Conservation (phyloP, 2,329 filamentous ascomycete species). For the Curvularia sp. region DNA sequence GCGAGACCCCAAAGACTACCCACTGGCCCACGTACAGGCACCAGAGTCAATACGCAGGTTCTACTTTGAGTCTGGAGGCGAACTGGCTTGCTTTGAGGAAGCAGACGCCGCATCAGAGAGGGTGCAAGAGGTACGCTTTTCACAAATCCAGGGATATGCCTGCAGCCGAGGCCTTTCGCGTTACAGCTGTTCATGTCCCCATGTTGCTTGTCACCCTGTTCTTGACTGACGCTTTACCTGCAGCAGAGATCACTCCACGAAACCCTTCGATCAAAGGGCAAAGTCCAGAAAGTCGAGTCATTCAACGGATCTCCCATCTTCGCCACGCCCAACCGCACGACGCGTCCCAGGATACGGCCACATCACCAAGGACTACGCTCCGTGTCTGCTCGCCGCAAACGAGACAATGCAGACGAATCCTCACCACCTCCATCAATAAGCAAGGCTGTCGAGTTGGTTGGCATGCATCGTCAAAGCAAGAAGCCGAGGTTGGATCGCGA, state of each 20-base stretch:
- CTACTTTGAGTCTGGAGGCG: slow-evolving; percentile 72
- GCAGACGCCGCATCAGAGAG: slow-evolving; percentile 64
- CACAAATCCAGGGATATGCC: slow-evolving; percentile 23
- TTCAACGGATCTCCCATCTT: slow-evolving; percentile 54
- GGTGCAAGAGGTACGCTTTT: slow-evolving; percentile 60
- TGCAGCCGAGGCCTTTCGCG: slow-evolving; percentile 30
- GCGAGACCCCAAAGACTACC: slow-evolving; percentile 88
- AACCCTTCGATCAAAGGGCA: slow-evolving; percentile 57
- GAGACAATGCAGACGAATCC: slow-evolving; percentile 46
- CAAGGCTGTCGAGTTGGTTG: slow-evolving; percentile 61
- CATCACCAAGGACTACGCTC: slow-evolving; percentile 34
- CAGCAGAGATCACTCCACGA: slow-evolving; percentile 56
- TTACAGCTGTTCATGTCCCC: slow-evolving; percentile 18
- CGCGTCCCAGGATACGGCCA: slow-evolving; percentile 37
- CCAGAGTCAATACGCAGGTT: slow-evolving; percentile 80
- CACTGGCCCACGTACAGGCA: slow-evolving; percentile 81
- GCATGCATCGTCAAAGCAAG: slow-evolving; percentile 59
- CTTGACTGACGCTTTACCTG: slow-evolving; percentile 35
- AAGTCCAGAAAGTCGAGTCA: slow-evolving; percentile 50
- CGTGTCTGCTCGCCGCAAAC: slow-evolving; percentile 53
- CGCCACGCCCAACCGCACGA: slow-evolving; percentile 51
- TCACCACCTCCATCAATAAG: slow-evolving; percentile 62
- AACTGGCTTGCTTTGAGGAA: slow-evolving; percentile 68
- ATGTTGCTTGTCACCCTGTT: slow-evolving; percentile 12
- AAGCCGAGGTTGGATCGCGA: slow-evolving; percentile 53